Conservation (phyloP, 345 rosid genomes). For the Chamaenerion angustifolium region DNA sequence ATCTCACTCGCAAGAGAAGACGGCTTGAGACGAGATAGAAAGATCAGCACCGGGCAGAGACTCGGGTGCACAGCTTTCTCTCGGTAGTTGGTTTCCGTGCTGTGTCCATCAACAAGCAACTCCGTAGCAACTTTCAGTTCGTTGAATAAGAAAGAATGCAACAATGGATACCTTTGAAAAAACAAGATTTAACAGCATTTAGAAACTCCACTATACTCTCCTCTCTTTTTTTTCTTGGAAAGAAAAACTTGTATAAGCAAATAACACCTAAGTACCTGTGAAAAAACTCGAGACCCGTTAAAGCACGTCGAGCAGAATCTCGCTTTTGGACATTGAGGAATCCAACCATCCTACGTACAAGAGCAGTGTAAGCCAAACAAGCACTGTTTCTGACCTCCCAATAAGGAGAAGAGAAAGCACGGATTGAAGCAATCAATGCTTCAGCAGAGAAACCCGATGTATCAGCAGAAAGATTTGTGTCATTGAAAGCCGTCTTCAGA, state of each 20-base stretch:
- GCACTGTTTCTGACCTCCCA: slow-evolving; percentile 99
- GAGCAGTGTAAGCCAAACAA: slow-evolving; percentile 78
- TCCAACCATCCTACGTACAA: slow-evolving; percentile 83
- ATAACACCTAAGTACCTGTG: slow-evolving; percentile 48
- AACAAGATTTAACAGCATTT: slow-evolving; percentile 9
- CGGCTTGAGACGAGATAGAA: slow-evolving; percentile 91
- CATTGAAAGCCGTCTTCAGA: slow-evolving; percentile 86
- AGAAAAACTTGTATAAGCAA: too few species aligned
- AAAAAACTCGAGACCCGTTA: slow-evolving; percentile 92
- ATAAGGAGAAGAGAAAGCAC: slow-evolving; percentile 84
- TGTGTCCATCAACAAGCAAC: slow-evolving; percentile 31
- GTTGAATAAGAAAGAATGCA: slow-evolving; percentile 67
- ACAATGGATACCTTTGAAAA: slow-evolving; percentile 59
- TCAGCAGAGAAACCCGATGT: slow-evolving; percentile 94
- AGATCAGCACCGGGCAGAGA: slow-evolving; percentile 84
- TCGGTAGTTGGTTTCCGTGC: slow-evolving; percentile 38
- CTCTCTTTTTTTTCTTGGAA: too few species aligned
- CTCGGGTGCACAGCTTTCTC: slow-evolving; percentile 81
- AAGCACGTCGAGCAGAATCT: slow-evolving; percentile 68
- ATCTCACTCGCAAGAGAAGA: slow-evolving; percentile 74
- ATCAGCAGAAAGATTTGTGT: slow-evolving; percentile 86
- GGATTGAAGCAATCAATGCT: slow-evolving; percentile 64
- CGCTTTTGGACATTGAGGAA: slow-evolving; percentile 85
- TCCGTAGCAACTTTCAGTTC: slow-evolving; percentile 74
- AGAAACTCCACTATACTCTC: not conserved